phyloP scores from a whole-genome alignment of 306 rosid genomes.

The Lathyrus tuberosus region DNA sequence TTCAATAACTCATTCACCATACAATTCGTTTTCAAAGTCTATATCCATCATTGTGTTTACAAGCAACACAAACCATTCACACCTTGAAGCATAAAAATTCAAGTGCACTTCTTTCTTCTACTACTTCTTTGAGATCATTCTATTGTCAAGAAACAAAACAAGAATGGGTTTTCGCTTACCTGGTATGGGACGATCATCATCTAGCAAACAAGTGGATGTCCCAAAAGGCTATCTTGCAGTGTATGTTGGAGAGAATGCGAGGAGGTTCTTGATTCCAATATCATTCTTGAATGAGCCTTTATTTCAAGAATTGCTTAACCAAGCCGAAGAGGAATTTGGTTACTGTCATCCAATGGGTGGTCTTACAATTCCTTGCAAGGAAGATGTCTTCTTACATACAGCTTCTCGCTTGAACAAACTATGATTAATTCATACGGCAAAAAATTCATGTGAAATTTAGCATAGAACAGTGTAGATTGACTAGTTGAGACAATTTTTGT shows the following conservation, averaged over 20 bases:
- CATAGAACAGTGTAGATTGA: not conserved
- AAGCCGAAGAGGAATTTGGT: too few relatives aligned
- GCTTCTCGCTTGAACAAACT: constrained; percentile 32
- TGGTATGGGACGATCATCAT: constrained; percentile 34
- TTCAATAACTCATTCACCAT: constrained; percentile 12
- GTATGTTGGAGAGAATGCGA: constrained; percentile 47
- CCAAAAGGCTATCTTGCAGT: constrained; percentile 58
- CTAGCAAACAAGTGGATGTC: constrained; percentile 32
- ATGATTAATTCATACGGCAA: constrained; percentile 2
- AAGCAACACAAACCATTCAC: constrained; percentile 30
- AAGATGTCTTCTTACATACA: constrained; percentile 46
- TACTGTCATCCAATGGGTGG: constrained; percentile 33
- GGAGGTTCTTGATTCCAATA: too few relatives aligned
- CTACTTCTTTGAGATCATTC: constrained; percentile 14
- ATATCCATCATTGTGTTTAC: not conserved
- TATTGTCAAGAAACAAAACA: constrained; percentile 6
- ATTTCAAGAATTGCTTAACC: too few relatives aligned
- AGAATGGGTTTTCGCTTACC: constrained; percentile 46
- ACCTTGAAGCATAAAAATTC: not conserved
- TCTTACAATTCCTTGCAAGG: constrained; percentile 54
- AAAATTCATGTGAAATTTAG: not conserved
- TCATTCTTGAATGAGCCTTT: too few relatives aligned
- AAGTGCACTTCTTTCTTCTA: constrained; percentile 4
- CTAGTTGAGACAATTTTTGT: constrained; percentile 30
- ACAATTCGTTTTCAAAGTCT: constrained; percentile 1